A percentile compares a stretch with the other conserved stretches of the same genome.
These are phyloP conservation scores for Coemansia sp. DNA, from an alignment of 192 early-diverging fungal genomes.

Conservation along the genomic window DNA sequence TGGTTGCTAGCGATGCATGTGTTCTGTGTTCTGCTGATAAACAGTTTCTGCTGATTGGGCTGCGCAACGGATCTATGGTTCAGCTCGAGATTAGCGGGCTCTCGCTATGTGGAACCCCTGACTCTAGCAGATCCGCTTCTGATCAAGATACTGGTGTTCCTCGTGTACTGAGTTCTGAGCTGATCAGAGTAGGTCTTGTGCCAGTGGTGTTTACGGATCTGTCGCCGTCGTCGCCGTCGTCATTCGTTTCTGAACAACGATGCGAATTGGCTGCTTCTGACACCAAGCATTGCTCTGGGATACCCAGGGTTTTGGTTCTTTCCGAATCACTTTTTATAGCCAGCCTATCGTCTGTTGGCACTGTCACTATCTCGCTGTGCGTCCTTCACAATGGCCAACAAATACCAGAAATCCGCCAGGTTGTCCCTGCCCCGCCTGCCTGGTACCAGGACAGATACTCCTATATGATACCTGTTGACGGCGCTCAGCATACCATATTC, in stretches of 20 bases:
- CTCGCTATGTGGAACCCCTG: not conserved
- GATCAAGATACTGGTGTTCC: not conserved
- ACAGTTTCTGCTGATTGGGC: constrained; percentile 26
- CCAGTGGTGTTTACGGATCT: not conserved
- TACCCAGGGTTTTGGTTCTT: not conserved
- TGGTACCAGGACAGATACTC: not conserved
- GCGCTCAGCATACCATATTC: not conserved
- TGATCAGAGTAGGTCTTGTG: not conserved
- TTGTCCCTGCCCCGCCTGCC: not conserved
- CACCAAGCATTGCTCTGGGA: not conserved
- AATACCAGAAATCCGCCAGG: not conserved
- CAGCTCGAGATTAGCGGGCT: not conserved
- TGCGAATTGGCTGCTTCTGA: not conserved
- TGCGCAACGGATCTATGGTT: constrained; percentile 26
- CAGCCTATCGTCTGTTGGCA: not conserved
- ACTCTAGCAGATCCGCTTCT: no score
- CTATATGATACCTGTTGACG: not conserved
- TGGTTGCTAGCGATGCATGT: constrained; percentile 31
- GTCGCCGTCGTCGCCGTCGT: not conserved
- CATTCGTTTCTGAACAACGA: not conserved
- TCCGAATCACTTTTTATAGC: not conserved
- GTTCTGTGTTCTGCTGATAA: constrained; percentile 4
- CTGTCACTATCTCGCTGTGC: not conserved
- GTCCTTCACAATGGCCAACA: not conserved
- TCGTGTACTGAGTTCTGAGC: not conserved